Base-by-base conservation (phyloP, 176 grass and related monocot species). In the Leersia perrieri region DNA sequence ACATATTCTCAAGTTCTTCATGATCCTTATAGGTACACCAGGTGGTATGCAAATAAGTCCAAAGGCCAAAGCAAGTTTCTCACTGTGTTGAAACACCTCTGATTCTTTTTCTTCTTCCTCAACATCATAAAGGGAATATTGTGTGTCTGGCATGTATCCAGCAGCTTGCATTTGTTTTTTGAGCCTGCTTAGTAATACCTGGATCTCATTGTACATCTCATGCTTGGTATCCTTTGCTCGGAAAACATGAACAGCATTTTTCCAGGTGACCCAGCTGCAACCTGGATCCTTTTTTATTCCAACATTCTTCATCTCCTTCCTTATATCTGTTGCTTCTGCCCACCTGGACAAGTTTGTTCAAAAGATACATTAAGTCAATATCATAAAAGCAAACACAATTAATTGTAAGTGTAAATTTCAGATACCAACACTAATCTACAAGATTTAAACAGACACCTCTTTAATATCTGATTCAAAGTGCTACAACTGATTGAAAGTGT, bases 81-180 rank as follows among this genome's bases (percentile, higher is more conserved):
- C 94, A 75, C 94, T 97, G 72, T 94, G 94, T 53, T 97, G 91
- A 62, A 88, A 87, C 65, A 97, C 89, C 74, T 97, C 91, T 47
- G 81, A 94, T 74, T 91, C 94, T 80, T 97, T 97, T 32, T 97
- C 94, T 87, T 97, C 91, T 80, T 91, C 94, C 82, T 97, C 94
- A 40, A 97, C 47, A 94, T 91, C 94, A 70, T 88, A 94, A 29
- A 97, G 73, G 23, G 86, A 60, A 83, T 88, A 94, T 39, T 79
- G 89, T 18, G 89, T 91, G 55, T 94, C 91, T 38, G 94, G 87
- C 70, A 65, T 88, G 66, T 94, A 94, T 36, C 91, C 94, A 65
- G 91, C 84, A 25, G 82, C 89, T 74, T 86, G 84, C 94, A 97
- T 90, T 75, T 97, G 74, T 25, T 23, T 87, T 72, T 73, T 74